These are phyloP conservation scores for Colletotrichum eremochloae DNA, from an alignment of 2,329 filamentous ascomycete genomes.

Conservation along the genomic window DNA sequence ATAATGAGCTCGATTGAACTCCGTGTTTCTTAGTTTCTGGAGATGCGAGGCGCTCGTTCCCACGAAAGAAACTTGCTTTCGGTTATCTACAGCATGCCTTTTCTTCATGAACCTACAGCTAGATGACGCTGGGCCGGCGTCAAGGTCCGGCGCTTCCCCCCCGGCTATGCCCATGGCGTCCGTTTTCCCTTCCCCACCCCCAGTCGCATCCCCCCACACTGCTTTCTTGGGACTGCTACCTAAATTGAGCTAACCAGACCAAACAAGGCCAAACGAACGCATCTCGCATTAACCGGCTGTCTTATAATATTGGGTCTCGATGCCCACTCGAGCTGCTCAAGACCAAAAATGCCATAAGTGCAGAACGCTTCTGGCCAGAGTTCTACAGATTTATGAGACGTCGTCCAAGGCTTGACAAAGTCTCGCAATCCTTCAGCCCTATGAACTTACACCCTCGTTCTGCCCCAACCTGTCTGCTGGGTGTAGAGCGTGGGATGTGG, in stretches of 20 bases:
- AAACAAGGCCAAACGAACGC: not conserved
- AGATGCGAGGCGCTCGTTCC: not conserved
- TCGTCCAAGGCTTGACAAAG: conserved; percentile 26
- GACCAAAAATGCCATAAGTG: conserved; percentile 4
- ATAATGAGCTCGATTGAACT: conserved; percentile 17
- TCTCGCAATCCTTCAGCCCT: conserved; percentile 40
- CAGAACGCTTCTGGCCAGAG: not conserved
- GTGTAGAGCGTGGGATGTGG: conserved; percentile 23
- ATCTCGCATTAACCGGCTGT: not conserved
- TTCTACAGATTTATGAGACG: conserved; percentile 20
- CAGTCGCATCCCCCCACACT: conserved; percentile 22
- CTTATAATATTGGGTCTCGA: not conserved
- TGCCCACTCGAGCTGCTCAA: not conserved
- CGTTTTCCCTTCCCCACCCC: not conserved
- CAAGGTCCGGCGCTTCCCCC: not conserved
- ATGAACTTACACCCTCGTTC: conserved; percentile 11
- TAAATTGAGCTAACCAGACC: conserved; percentile 10
- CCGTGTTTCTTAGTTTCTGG: not conserved
- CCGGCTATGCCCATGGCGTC: not conserved
- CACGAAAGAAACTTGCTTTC: conserved; percentile 25
- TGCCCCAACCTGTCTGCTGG: conserved; percentile 18
- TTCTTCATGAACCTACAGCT: conserved; percentile 5
- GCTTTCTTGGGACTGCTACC: not conserved
- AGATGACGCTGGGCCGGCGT: not conserved
- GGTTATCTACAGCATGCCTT: conserved; percentile 26